Conservation (phyloP, 2,329 filamentous ascomycete species). For the Aspergillus nomiae region DNA sequence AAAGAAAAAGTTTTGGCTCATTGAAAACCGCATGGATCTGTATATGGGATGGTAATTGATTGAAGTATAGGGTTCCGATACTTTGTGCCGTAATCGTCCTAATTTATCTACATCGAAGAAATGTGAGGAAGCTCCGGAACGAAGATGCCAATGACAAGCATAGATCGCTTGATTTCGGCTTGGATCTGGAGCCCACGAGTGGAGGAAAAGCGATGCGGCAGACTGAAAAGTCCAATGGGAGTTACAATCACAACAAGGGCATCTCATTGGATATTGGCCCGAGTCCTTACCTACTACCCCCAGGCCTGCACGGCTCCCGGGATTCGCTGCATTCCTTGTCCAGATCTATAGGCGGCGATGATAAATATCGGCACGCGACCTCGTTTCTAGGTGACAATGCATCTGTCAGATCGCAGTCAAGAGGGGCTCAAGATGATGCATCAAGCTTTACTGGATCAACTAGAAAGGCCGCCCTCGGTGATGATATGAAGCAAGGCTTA, state of each 20-base stretch:
- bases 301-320: conserved; percentile 72
- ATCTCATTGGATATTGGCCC: conserved; percentile 66
- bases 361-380: conserved; percentile 73
- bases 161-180: conserved; percentile 88
- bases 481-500: conserved; percentile 55
- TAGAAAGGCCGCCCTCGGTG: conserved; percentile 40
- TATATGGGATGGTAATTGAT: conserved; percentile 24
- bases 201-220: conserved; percentile 59
- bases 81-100: conserved; percentile 67
- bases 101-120: conserved; percentile 76
- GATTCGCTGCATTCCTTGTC: conserved; percentile 88
- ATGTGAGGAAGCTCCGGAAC: conserved; percentile 66
- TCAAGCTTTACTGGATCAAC: conserved; percentile 58
- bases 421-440: conserved; percentile 47
- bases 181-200: conserved; percentile 56
- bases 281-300: conserved; percentile 88
- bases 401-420: conserved; percentile 41
- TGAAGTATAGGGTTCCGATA: conserved; percentile 70
- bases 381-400: conserved; percentile 54
- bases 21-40: neutral
- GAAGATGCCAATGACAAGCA: conserved; percentile 88
- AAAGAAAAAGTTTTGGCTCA: neutral
- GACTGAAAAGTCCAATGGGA: conserved; percentile 41
- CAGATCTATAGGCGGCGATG: conserved; percentile 73
- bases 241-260: conserved; percentile 48